Base-by-base conservation (phyloP, 768 basidiomycete genomes). In the Pleurotus salmoneostramineus region DNA sequence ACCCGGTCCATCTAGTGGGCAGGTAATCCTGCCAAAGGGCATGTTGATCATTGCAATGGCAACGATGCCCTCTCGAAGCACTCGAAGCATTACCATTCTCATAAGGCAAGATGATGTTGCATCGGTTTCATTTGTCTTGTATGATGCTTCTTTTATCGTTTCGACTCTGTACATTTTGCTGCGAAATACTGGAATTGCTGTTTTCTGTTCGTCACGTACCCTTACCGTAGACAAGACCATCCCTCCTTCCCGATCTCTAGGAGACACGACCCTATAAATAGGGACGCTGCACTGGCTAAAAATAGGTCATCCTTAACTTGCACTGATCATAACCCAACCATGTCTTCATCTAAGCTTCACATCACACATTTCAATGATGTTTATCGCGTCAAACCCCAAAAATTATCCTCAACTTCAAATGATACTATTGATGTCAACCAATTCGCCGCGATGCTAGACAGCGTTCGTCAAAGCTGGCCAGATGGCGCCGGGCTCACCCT, bases 371-470 rank as follows among this genome's bases (percentile, higher is more conserved):
- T 85, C 77, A 91, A 91, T 72, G 90, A 92, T 66, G 89, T 87
- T 21, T 96, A 95, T 71, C 84, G 91, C 21, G 88, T 93, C 35
- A 76, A 79, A 4, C 84, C 87, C 7, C 92, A 94, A 69, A 91
- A 89, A 66, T 64, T 88, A 31, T 73, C 74, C 0, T 71, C 81
- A 1, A 71, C 67, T 7, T 77, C 81, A 11, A 63, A 70, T 1
- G 83, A 83, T 47, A 89, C 86, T n/a, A 89, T 95, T 64, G 88
- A 91, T 68, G 91, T 93, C 27, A 86, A 89, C 8, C 92, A 95
- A 68, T 95, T 94, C 69, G 83, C 83, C n/a, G 81, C 84, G 7
- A 75, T 89, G 36, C 71, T 95, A 27, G 77, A 89, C 56, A 76
- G 80, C 58, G 72, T 91, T 32, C 79, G 91, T 51, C 71, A 75